These are phyloP conservation scores for Scleromitrula shiraiana DNA, from an alignment of 2,329 filamentous ascomycete genomes.

Conservation along the genomic window DNA sequence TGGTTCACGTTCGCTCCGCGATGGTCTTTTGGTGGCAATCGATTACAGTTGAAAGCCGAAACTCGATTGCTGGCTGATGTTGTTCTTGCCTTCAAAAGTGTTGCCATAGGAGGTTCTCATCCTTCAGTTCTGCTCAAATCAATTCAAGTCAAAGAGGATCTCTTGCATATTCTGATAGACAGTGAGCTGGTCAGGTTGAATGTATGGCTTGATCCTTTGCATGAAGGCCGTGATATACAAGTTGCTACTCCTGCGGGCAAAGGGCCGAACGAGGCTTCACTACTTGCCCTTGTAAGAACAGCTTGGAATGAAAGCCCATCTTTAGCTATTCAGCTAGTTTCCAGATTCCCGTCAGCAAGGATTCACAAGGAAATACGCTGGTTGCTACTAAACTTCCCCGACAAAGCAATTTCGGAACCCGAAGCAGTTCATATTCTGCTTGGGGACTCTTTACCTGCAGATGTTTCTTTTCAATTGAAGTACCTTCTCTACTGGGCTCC, in stretches of 20 bases:
- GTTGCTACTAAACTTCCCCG: slow-evolving; percentile 73
- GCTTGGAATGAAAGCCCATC: slow-evolving; percentile 83
- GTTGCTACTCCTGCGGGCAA: slow-evolving; percentile 22
- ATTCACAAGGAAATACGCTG: slow-evolving; percentile 70
- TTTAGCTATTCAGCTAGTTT: slow-evolving; percentile 77
- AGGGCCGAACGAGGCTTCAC: slow-evolving; percentile 34
- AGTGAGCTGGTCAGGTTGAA: slow-evolving; percentile 76
- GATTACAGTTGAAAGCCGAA: slow-evolving; percentile 89
- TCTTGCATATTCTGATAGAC: slow-evolving; percentile 73
- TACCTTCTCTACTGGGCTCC: slow-evolving; percentile 91
- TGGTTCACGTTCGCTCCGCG: slow-evolving; percentile 82
- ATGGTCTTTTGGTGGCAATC: slow-evolving; percentile 95
- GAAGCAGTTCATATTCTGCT: slow-evolving; percentile 79
- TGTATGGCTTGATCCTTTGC: slow-evolving; percentile 84
- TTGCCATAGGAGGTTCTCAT: slow-evolving; percentile 48
- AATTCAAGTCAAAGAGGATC: slow-evolving; percentile 69
- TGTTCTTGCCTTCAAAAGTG: slow-evolving; percentile 53
- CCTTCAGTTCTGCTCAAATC: slow-evolving; percentile 45
- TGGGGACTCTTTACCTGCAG: slow-evolving; percentile 64
- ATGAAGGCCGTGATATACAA: slow-evolving; percentile 47
- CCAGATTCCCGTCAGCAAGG: slow-evolving; percentile 68
- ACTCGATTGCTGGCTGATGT: slow-evolving; percentile 74
- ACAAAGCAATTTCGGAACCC: slow-evolving; percentile 72
- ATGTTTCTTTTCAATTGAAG: slow-evolving; percentile 81
- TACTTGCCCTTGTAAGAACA: slow-evolving; percentile 57